Evolutionary conservation across 2,329 filamentous ascomycete species (phyloP).

Genomic region (Neonectria sp.): DNA sequence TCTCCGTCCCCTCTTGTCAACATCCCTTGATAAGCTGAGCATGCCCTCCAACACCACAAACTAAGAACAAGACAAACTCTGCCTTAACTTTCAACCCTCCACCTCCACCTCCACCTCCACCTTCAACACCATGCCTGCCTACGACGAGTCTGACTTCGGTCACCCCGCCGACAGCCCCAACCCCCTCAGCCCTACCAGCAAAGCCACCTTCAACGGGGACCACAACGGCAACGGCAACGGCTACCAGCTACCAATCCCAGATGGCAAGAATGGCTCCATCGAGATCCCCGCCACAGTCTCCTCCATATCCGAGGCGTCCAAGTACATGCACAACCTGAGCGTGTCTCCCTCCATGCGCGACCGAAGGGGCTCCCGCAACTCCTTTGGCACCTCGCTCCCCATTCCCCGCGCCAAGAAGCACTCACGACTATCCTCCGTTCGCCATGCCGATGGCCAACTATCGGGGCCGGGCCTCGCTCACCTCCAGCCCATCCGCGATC

Average conservation of each 20-base stretch:
- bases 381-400: conserved; percentile 80
- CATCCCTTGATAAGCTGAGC: conserved; percentile 30
- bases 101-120: background rate
- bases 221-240: conserved; percentile 36
- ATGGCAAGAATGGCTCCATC: conserved; percentile 69
- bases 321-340: conserved; percentile 82
- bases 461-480: conserved; percentile 70
- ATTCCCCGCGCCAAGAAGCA: conserved; percentile 80
- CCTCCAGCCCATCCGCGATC: conserved; percentile 74
- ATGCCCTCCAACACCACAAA: background rate
- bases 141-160: conserved; percentile 70
- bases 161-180: conserved; percentile 37
- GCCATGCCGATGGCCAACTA: conserved; percentile 62
- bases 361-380: conserved; percentile 80
- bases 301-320: conserved; percentile 76
- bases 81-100: background rate
- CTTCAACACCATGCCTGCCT: conserved; percentile 70
- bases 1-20: background rate
- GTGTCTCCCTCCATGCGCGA: conserved; percentile 77
- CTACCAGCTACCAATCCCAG: conserved; percentile 49
- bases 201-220: conserved; percentile 34
- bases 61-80: conserved; percentile 10
- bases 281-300: conserved; percentile 80
- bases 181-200: conserved; percentile 27
- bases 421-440: conserved; percentile 76